Evolutionary conservation across 2,329 filamentous ascomycete species (phyloP).

Genomic region (Fusarium buharicum): DNA sequence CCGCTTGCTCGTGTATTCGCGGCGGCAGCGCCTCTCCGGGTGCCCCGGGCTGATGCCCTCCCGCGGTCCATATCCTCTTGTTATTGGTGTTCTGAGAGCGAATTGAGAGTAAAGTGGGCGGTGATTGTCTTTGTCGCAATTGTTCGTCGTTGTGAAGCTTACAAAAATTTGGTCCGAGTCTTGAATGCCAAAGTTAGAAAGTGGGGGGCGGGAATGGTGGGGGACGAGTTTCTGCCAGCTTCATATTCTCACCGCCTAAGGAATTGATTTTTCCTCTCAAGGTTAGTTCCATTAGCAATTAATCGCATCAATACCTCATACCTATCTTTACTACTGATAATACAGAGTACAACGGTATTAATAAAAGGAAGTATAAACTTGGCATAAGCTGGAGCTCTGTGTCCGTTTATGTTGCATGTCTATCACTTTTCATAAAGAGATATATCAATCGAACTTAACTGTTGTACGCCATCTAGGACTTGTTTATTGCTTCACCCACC

Average conservation of each 20-base stretch:
- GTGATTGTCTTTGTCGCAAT: slow-evolving; percentile 6
- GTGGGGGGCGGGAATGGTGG: slow-evolving; percentile 49
- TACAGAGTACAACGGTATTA: too few species aligned
- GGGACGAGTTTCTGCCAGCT: slow-evolving; percentile 48
- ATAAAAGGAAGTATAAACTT: too few species aligned
- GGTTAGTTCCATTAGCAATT: not conserved
- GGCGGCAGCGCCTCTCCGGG: slow-evolving; percentile 47
- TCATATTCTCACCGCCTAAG: slow-evolving; percentile 32
- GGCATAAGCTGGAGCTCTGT: too few species aligned
- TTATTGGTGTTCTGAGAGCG: too few species aligned
- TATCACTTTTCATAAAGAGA: too few species aligned
- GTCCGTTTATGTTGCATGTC: too few species aligned
- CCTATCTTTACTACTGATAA: too few species aligned
- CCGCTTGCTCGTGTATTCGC: slow-evolving; percentile 38
- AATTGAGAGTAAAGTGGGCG: not conserved
- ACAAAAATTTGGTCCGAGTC: slow-evolving; percentile 43
- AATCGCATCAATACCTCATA: too few species aligned
- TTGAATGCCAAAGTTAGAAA: slow-evolving; percentile 33
- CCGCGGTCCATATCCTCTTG: slow-evolving; percentile 50
- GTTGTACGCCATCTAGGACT: too few species aligned
- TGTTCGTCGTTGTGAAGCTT: slow-evolving; percentile 32
- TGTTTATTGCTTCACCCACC: too few species aligned
- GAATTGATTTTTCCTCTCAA: not conserved
- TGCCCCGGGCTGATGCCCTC: slow-evolving; percentile 48
- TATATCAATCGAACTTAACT: too few species aligned